These are phyloP conservation scores for Rhodotorula taiwanensis DNA, from an alignment of 768 basidiomycete genomes.

Conservation along the genomic window DNA sequence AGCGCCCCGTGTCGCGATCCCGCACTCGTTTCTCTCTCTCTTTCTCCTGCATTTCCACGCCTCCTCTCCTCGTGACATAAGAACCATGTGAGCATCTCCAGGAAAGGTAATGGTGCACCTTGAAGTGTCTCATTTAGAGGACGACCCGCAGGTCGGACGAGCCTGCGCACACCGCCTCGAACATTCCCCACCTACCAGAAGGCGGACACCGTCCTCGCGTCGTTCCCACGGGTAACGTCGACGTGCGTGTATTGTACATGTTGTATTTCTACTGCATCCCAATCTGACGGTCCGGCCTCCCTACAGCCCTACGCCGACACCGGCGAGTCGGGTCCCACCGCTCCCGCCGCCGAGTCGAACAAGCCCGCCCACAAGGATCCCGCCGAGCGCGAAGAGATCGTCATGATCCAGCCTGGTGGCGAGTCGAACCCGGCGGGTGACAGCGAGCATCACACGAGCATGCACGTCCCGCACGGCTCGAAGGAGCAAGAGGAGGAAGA, in stretches of 20 bases:
- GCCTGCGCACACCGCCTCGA: neutral
- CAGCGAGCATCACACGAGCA: neutral
- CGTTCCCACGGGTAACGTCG: slow-evolving; percentile 6
- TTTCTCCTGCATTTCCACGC: too few relatives aligned
- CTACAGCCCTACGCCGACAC: too few relatives aligned
- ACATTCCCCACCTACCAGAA: neutral
- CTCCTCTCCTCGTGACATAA: too few relatives aligned
- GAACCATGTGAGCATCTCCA: too few relatives aligned
- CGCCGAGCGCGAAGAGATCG: neutral
- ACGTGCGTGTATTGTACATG: neutral
- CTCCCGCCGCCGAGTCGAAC: neutral
- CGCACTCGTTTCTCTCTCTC: too few relatives aligned
- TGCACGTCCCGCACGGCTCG: slow-evolving; percentile 2
- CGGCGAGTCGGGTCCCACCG: too few relatives aligned
- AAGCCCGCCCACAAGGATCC: neutral
- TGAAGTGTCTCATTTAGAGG: too few relatives aligned
- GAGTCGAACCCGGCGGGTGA: neutral
- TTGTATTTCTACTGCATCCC: neutral
- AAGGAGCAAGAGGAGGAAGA: slow-evolving; percentile 9
- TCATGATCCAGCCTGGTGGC: neutral
- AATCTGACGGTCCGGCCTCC: too few relatives aligned
- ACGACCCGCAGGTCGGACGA: neutral
- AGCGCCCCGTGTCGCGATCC: too few relatives aligned
- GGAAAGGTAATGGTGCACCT: too few relatives aligned
- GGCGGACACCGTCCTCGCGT: neutral